phyloP scores from a whole-genome alignment of 768 basidiomycete species.

The Boletus insuetus region DNA sequence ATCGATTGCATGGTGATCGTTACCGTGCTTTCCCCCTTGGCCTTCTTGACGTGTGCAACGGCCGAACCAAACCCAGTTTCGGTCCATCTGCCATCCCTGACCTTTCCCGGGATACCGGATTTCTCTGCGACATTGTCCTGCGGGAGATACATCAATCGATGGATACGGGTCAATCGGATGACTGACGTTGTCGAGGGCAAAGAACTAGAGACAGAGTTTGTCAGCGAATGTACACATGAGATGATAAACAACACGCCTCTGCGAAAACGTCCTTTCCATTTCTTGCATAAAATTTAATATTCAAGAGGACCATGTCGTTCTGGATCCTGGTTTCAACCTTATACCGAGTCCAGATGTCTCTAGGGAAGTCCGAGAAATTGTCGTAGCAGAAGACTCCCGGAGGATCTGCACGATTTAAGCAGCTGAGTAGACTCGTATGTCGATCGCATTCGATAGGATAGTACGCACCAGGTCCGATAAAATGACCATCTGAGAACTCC shows the following conservation, averaged over 20 bases:
- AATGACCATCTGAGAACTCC: background rate
- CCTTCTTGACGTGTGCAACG: background rate
- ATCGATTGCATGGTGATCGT: background rate
- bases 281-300: background rate
- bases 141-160: background rate
- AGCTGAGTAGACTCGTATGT: background rate
- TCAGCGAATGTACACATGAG: background rate
- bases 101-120: background rate
- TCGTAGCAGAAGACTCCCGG: background rate
- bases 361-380: background rate
- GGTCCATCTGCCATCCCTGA: background rate
- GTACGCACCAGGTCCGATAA: background rate
- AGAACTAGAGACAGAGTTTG: background rate
- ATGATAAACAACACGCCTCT: background rate
- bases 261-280: background rate
- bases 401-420: background rate
- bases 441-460: background rate
- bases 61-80: background rate
- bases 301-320: no score
- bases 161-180: no score
- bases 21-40: no score
- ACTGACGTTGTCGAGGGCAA: background rate
- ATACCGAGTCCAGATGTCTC: background rate
- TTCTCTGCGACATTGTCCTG: background rate
- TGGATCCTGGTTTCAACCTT: background rate